Base-by-base conservation (phyloP, 192 early-diverging fungal genomes). In the Backusella mclennaniae region DNA sequence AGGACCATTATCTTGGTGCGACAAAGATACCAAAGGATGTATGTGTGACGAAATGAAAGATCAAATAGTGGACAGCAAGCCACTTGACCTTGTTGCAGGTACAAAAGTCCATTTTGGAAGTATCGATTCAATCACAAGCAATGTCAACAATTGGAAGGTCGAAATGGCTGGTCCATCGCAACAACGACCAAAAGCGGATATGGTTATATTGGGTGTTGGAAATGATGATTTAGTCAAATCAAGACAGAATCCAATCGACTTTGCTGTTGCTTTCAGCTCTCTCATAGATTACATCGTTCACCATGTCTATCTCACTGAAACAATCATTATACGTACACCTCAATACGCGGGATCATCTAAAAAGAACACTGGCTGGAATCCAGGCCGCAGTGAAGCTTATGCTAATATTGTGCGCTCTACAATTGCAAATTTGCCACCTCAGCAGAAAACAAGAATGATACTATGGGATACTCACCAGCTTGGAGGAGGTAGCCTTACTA, bases 401-500 rank as follows among this genome's bases (percentile, higher is more conserved):
- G 36, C 78, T 0, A 71, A 72, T 35, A 26, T 76, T 3, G 29
- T 80, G 17, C 67, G 39, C 6, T 26, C 67, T 21, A 29, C 49
- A 26, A 33, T 80, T 17, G 29, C 38, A 26, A 38, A 70, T 7
- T 6, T 26, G 6, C 23, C 41, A 6, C 29, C 67, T 31, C 68
- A 59, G 21, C n/a, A 26, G 23, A 33, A 66, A 8, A 26, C 52
- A 19, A 53, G 70, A 21, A 21, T 80, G 0, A 39, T 39, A 35
- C 42, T 80, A 31, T 80, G 79, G 79, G 71, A 73, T 41, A 56
- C 67, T 6, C 75, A 71, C 33, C 71, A 73, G 36, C 56, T 80
- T 21, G 79, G 75, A 17, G 74, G 75, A 26, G 69, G 41, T 14
- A 53, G 75, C 17, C 26, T 52, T 11, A 73, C 42, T 8, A 72